Conservation (phyloP, 192 early-diverging fungal species). For the Chytriomyces sp. region DNA sequence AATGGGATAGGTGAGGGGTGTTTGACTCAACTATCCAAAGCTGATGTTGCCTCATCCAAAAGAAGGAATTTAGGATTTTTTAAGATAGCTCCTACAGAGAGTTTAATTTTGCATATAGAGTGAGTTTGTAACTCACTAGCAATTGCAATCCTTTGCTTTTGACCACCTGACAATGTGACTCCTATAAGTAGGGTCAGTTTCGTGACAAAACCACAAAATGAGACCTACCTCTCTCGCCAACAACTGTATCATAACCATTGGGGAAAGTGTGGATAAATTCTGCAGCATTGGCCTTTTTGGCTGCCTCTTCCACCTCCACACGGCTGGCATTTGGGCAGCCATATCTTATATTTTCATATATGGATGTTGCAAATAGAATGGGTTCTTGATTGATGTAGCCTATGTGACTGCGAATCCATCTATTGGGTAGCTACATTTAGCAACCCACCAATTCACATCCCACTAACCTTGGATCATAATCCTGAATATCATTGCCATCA, state of each 20-base stretch:
- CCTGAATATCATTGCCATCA: constrained; percentile 37
- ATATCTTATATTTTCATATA: constrained; percentile 45
- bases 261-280: constrained; percentile 81
- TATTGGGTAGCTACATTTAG: background rate
- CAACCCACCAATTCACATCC: background rate
- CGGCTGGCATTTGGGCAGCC: constrained; percentile 26
- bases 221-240: constrained; percentile 82
- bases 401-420: constrained; percentile 42
- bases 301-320: constrained; percentile 35
- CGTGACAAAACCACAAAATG: too few species aligned
- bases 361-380: constrained; percentile 40
- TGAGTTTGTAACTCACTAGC: constrained; percentile 14
- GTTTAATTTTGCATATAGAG: background rate
- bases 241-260: constrained; percentile 75
- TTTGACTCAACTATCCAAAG: constrained; percentile 50
- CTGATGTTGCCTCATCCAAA: constrained; percentile 61
- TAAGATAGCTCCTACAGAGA: constrained; percentile 26
- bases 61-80: constrained; percentile 62
- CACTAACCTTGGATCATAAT: constrained; percentile 29
- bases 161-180: constrained; percentile 67
- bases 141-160: constrained; percentile 72
- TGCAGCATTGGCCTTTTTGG: constrained; percentile 61
- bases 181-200: too few species aligned
- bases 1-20: background rate
- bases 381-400: constrained; percentile 53